phyloP scores from a whole-genome alignment of 495 filamentous ascomycete species.

The Talaromyces thailandensis region DNA sequence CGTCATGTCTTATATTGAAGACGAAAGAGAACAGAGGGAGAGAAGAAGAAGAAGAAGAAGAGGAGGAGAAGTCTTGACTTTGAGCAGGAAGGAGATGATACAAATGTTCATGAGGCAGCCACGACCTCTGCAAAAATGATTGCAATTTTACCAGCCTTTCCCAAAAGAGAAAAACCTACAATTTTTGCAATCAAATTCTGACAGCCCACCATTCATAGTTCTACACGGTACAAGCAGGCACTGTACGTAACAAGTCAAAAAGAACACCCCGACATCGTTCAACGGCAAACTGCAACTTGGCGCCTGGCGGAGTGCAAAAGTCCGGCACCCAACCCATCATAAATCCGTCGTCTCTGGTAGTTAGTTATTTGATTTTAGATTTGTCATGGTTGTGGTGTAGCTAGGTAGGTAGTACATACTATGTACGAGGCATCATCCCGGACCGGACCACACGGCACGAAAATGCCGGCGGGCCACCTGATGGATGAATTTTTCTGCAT shows the following conservation, averaged over 20 bases:
- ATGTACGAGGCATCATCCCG: neutral
- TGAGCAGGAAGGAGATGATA: neutral
- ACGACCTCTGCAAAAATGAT: neutral
- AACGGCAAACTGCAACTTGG: neutral
- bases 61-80: neutral
- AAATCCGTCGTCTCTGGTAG: neutral
- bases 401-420: too few relatives aligned
- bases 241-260: neutral
- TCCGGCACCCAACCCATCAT: neutral
- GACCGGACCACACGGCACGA: neutral
- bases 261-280: neutral
- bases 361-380: neutral
- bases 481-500: neutral
- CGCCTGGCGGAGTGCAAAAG: neutral
- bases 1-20: neutral
- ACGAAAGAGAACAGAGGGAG: too few relatives aligned
- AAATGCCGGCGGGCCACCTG: neutral
- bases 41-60: neutral
- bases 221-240: neutral
- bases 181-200: neutral
- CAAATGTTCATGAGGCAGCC: neutral
- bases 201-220: neutral
- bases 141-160: neutral
- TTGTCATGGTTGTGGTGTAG: too few relatives aligned
- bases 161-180: neutral